phyloP scores from a whole-genome alignment of 192 early-diverging fungal species.

The Backusella tuberculispora region DNA sequence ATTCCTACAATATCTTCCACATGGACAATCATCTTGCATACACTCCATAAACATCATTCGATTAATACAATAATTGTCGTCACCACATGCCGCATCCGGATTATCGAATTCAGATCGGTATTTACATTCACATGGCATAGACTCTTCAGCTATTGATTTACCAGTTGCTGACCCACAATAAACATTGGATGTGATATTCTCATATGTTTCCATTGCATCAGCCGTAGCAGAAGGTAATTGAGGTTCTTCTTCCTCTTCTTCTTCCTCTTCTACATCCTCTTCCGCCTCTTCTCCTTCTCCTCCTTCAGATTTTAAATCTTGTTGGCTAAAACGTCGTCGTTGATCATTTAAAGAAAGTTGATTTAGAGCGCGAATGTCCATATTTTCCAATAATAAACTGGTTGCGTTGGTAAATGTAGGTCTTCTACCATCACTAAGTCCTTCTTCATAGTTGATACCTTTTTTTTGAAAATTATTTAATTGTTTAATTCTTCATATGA shows the following conservation, averaged over 20 bases:
- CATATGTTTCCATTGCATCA: slow-evolving; percentile 63
- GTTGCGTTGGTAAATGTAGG: neutral
- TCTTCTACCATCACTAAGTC: neutral
- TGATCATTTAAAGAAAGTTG: slow-evolving; percentile 3
- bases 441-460: neutral
- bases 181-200: slow-evolving; percentile 70
- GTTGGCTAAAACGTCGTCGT: neutral
- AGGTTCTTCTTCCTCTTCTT: neutral
- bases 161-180: slow-evolving; percentile 74
- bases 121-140: slow-evolving; percentile 78
- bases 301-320: neutral
- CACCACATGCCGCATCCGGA: slow-evolving; percentile 83
- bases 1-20: slow-evolving; percentile 87
- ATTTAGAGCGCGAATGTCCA: neutral
- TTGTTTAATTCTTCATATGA: too few relatives aligned
- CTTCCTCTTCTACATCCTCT: neutral
- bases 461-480: too few relatives aligned
- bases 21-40: slow-evolving; percentile 84
- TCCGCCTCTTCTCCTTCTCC: neutral
- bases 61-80: slow-evolving; percentile 90
- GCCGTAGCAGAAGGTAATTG: slow-evolving; percentile 45
- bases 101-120: slow-evolving; percentile 65
- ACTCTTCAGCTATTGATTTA: slow-evolving; percentile 67
- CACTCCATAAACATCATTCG: slow-evolving; percentile 90
- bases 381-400: neutral